Percentiles rank a stretch among this genome's conserved stretches.
phyloP scores from a whole-genome alignment of 129 eudicot genomes.

The Cynara cardunculus region DNA sequence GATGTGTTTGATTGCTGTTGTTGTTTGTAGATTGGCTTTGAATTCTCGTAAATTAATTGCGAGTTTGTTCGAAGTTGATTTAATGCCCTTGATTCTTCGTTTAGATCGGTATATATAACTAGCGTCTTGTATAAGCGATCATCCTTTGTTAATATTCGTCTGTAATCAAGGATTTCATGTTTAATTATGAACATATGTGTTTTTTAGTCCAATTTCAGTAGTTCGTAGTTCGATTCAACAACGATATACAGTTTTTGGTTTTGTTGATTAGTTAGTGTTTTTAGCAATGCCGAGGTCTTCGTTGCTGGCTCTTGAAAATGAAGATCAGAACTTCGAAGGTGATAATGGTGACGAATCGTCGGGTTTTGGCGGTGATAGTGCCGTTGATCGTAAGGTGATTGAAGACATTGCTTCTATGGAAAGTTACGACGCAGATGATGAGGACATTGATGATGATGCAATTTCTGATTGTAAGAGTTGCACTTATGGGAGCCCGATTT shows the following conservation, averaged over 20 bases:
- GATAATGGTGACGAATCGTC: background rate
- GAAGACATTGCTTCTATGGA: background rate
- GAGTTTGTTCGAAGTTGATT: background rate
- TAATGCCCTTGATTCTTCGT: background rate
- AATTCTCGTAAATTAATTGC: background rate
- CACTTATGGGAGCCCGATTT: background rate
- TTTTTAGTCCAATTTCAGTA: background rate
- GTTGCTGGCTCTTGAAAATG: background rate
- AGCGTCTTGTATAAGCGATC: background rate
- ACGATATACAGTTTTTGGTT: background rate
- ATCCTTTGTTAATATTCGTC: background rate
- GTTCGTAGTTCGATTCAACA: background rate
- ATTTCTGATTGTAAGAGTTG: conserved; percentile 1
- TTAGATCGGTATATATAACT: background rate
- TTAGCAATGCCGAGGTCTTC: background rate
- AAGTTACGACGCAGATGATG: background rate
- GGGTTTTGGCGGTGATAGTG: background rate
- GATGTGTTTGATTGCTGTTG: background rate
- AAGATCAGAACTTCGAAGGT: background rate
- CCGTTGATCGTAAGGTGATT: background rate
- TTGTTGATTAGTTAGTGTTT: background rate
- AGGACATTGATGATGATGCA: background rate
- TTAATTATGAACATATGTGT: background rate
- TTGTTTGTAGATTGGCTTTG: background rate
- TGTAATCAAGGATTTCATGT: background rate